Evolutionary conservation across 1,284 basidiomycete species (phyloP), one percentile per base, ranked within the genome.

Genomic region (Cystobasidium sp.): DNA sequence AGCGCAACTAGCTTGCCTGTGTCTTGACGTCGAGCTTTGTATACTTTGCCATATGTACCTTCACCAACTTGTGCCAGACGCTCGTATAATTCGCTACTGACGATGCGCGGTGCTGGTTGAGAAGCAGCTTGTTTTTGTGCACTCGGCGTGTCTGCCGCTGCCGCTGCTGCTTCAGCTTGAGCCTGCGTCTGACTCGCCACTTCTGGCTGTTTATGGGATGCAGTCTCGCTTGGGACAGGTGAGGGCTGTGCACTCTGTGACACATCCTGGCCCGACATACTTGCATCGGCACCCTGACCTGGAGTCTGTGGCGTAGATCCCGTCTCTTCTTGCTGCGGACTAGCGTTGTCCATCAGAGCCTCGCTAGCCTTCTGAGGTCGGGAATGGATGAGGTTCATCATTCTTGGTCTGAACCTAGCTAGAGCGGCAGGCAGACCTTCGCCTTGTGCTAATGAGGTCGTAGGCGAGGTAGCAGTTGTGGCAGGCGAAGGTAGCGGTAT

Each of bases 11-110:
- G 85, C 3, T 86, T 82, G 24, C 89, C 90, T 16, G 88, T 91
- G 47, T 89, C 85, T 12, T 88, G 89, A 77, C 94, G 94, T 66
- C 89, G 88, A 0, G 97, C 97, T 83, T 99, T 99, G 86, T 97
- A 99, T 0, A 99, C 97, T 82, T 99, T 97, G 18, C 97, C 97
- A 81, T 99, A 99, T 1, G 97, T 99, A 1, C 97, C 97, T 82
- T 99, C 96, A 18, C 97, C 97, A 46, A 99, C 97, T 81, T 98
- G 95, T 66, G 88, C 91, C 47, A 99, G 86, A 70, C 95, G 92
- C 67, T 89, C 88, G 83, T 99, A 99, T 14, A 95, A 80, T 75
- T 87, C 85, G 37, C 70, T 75, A 24, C 75, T 77, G 62, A 74
- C 46, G 39, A 56, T 41, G 46, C 62, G 41, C 9, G 55, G 66